Base-by-base conservation (phyloP, 2,329 filamentous ascomycete genomes). In the Taxawa tesnikishii region DNA sequence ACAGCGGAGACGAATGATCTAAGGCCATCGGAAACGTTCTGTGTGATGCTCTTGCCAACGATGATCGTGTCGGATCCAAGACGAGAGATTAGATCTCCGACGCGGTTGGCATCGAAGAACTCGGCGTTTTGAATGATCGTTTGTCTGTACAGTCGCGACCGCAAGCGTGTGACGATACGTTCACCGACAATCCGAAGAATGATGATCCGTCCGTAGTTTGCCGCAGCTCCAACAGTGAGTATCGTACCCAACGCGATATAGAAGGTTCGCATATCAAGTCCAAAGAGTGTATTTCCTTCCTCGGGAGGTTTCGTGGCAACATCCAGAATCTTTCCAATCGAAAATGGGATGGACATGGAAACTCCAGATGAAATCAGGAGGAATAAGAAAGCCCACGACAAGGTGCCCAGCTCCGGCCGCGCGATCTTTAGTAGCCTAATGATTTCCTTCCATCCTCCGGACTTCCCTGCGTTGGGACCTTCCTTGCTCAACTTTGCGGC, bases 121-220 rank as follows among this genome's bases (percentile, higher is more conserved):
- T 96, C 90, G 37, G 90, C 90, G 55, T 98, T 90, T 55, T 98
- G 90, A n/a, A 90, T 71, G 46, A 92, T 93, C 0, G 90, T 98
- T 42, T 81, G 75, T 43, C 84, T 75, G 62, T 93, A 98, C 4
- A 98, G 73, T 51, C 84, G 81, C 11, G 87, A 88, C 38, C 90
- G 75, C 34, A 98, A 68, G 44, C 88, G 75, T 8, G 88, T 79
- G 33, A 98, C 90, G 37, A 98, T 90, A 26, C 90, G 73, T 58
- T 98, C 90, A 41, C 90, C 92, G 6, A 98, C 83, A 39, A 96
- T 90, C 15, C 90, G 76, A 14, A 98, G 70, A 33, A 96, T 78
- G 36, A 96, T 79, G 46, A 98, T 92, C 43, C 90, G 78, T 18
- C 85, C 82, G 56, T 94, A 98, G 59, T 94, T 98, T 28, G 88